Evolutionary conservation across 164 flowering plant species (phyloP), one percentile per base, ranked within the genome.

Genomic region (Annona squamosa): DNA sequence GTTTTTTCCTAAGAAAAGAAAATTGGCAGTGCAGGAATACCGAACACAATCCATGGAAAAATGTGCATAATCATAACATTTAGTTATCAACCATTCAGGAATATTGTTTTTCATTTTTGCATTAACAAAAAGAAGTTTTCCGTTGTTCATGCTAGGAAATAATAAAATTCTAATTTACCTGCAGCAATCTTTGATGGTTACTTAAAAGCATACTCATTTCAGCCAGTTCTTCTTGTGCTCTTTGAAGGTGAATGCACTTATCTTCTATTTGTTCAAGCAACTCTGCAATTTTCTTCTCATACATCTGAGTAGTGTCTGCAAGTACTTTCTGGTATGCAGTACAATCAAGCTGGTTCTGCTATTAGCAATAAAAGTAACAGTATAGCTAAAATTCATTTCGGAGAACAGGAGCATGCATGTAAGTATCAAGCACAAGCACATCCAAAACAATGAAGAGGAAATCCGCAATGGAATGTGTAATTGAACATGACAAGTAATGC

Each of bases 281-380:
- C 65, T 85, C 87, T 42, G 81, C 71, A 70, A 90, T 79, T 83
- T 86, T 87, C 75, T 82, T 80, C 84, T 91, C 94, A 81, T 90
- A 89, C 82, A 81, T 83, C 74, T 86, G 83, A 73, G 85, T 85
- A 68, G 89, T 84, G 47, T 91, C 97, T 17, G 84, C 84, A 77
- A 91, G 89, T 79, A 79, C 84, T 77, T 79, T 84, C 73, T 86
- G 91, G 77, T 87, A 84, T 48, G 88, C 67, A 61, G 86, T 87
- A 73, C 69, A 81, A 75, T 91, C 93, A 48, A 80, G 82, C 76
- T 87, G 87, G 65, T 82, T 77, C 73, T 77, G 74, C 92, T 89
- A 78, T 77, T 70, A 81, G 69, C 81, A 86, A 72, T 26, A 71
- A 82, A 75, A 76, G 48, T 19, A 78, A 26, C 63, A 65, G 76